Percentiles rank a stretch among this genome's conserved stretches.
phyloP scores from a whole-genome alignment of 2,329 filamentous ascomycete species.

The Neonectria ditissima region DNA sequence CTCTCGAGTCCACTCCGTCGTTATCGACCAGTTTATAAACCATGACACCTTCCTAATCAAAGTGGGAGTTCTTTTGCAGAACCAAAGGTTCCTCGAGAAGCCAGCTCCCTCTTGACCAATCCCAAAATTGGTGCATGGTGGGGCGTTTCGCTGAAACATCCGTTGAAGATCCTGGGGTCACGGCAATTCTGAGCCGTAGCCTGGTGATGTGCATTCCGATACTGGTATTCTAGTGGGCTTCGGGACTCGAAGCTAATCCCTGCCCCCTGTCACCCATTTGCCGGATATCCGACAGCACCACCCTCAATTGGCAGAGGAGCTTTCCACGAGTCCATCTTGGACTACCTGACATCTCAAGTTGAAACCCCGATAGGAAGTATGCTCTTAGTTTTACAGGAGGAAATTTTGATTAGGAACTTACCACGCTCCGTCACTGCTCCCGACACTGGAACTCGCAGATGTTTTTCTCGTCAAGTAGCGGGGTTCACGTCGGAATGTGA shows the following conservation, averaged over 20 bases:
- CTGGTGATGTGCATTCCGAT: not conserved
- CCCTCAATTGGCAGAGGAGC: not conserved
- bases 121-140: not conserved
- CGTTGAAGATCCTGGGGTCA: not conserved
- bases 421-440: no score
- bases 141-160: not conserved
- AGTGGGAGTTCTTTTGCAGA: constrained; percentile 2
- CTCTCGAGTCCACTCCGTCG: not conserved
- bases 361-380: not conserved
- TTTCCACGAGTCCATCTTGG: not conserved
- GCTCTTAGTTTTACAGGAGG: not conserved
- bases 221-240: not conserved
- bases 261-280: not conserved
- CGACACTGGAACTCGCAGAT: no score
- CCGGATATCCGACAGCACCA: not conserved
- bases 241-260: not conserved
- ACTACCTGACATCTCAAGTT: not conserved
- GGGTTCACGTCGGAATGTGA: no score
- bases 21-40: not conserved
- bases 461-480: no score
- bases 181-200: not conserved
- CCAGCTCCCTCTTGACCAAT: not conserved
- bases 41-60: constrained; percentile 1
- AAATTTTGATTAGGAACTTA: not conserved
- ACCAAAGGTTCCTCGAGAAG: not conserved